These are phyloP conservation scores for Gautieria morchelliformis DNA, from an alignment of 768 basidiomycete species.

Conservation along the genomic window DNA sequence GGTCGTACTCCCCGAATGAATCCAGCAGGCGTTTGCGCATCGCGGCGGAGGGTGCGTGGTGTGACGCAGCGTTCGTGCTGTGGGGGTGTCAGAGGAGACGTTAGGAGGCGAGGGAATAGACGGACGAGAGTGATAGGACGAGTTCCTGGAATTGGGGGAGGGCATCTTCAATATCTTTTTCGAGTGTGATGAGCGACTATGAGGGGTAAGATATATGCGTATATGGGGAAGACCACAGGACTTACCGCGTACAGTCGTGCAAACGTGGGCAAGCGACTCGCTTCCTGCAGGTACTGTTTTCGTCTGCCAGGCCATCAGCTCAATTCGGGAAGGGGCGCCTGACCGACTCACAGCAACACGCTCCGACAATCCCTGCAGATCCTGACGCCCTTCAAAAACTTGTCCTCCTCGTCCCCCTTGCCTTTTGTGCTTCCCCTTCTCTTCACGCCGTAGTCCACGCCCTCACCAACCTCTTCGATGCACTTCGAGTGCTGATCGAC, in stretches of 20 bases:
- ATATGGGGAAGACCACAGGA: background rate
- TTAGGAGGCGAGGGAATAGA: background rate
- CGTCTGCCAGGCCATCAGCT: constrained; percentile 36
- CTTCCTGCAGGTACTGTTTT: constrained; percentile 69
- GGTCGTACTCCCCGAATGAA: constrained; percentile 83
- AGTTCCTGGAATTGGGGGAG: constrained; percentile 87
- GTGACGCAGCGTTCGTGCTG: constrained; percentile 24
- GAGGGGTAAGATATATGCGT: background rate
- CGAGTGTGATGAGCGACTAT: constrained; percentile 62
- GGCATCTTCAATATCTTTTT: constrained; percentile 82
- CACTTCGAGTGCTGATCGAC: constrained; percentile 69
- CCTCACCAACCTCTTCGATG: constrained; percentile 80
- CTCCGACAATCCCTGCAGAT: constrained; percentile 80
- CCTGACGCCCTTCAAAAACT: constrained; percentile 81
- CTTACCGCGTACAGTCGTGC: constrained; percentile 61
- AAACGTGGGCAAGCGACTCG: constrained; percentile 47
- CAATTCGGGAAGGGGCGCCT: background rate
- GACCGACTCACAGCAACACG: constrained; percentile 57
- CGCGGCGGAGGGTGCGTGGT: constrained; percentile 31
- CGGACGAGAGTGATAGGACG: constrained; percentile 58
- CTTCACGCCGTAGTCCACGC: constrained; percentile 75
- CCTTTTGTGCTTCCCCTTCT: constrained; percentile 28
- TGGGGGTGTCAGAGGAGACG: background rate
- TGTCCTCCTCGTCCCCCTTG: constrained; percentile 52
- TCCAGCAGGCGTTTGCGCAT: constrained; percentile 75